phyloP scores from a whole-genome alignment of 1,284 basidiomycete species.

The Tylopilus sp. region DNA sequence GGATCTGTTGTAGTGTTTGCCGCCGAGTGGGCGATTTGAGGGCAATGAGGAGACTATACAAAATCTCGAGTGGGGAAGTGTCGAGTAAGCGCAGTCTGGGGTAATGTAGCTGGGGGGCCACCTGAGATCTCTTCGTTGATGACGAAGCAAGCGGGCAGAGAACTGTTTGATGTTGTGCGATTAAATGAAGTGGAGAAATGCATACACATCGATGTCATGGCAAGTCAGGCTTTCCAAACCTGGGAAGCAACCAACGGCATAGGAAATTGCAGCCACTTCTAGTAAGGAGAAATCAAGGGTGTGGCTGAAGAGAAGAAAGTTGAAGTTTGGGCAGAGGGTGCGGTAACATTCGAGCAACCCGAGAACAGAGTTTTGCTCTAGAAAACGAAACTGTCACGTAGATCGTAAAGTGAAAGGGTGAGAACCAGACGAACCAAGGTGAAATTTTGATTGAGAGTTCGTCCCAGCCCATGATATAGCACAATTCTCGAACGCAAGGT shows the following conservation, averaged over 20 bases:
- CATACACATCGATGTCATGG: slow-evolving; percentile 2
- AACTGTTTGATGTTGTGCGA: slow-evolving; percentile 10
- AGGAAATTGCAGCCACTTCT: not conserved
- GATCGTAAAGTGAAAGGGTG: not conserved
- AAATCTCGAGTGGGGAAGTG: not conserved
- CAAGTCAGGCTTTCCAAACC: slow-evolving; percentile 12
- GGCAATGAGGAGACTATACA: slow-evolving; percentile 9
- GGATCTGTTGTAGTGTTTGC: too few species aligned
- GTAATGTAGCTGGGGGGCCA: not conserved
- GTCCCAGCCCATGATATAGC: not conserved
- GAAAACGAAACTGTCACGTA: not conserved
- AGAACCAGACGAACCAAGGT: not conserved
- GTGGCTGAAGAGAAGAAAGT: too few species aligned
- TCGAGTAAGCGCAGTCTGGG: not conserved
- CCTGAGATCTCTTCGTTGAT: slow-evolving; percentile 1
- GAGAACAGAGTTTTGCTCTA: not conserved
- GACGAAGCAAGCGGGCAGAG: not conserved
- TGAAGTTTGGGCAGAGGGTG: too few species aligned
- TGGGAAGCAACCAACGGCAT: not conserved
- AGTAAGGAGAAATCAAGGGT: too few species aligned
- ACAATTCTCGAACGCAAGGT: slow-evolving; percentile 16
- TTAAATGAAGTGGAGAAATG: slow-evolving; percentile 8
- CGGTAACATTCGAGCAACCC: too few species aligned
- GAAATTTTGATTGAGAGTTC: too few species aligned
- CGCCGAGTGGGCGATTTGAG: too few species aligned